Evolutionary conservation across 1,284 basidiomycete species (phyloP).

Genomic region (Laetiporus sulphureus): DNA sequence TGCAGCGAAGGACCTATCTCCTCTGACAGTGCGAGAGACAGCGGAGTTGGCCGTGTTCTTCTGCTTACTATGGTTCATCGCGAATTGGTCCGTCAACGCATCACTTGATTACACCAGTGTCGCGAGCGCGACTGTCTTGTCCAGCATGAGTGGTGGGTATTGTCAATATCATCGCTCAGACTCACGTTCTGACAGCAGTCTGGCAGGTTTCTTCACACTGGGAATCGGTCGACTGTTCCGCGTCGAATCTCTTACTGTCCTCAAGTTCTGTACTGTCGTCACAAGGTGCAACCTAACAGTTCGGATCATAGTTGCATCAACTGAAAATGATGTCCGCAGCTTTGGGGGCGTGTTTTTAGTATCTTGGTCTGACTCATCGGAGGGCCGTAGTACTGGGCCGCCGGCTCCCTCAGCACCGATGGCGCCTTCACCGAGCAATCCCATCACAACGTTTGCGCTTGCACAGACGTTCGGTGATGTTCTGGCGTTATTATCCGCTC

Average conservation of each 20-base stretch:
- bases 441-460: slow-evolving; percentile 7
- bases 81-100: slow-evolving; percentile 86
- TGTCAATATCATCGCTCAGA: not conserved
- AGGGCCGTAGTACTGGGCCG: slow-evolving; percentile 13
- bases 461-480: slow-evolving; percentile 62
- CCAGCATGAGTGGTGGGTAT: slow-evolving; percentile 78
- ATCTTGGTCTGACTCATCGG: slow-evolving; percentile 68
- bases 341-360: slow-evolving; percentile 86
- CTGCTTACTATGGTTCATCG: slow-evolving; percentile 84
- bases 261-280: slow-evolving; percentile 78
- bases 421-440: slow-evolving; percentile 6
- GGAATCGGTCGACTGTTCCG: slow-evolving; percentile 78
- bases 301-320: no score
- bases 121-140: slow-evolving; percentile 85
- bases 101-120: slow-evolving; percentile 83
- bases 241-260: slow-evolving; percentile 73
- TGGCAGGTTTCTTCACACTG: slow-evolving; percentile 91
- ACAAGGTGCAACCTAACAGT: no score
- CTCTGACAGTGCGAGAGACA: slow-evolving; percentile 67
- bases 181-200: slow-evolving; percentile 1
- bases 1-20: slow-evolving; percentile 18
- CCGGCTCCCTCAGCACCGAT: slow-evolving; percentile 5
- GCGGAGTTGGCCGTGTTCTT: slow-evolving; percentile 72
- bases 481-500: slow-evolving; percentile 75
- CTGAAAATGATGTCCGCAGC: slow-evolving; percentile 42